Percentiles rank a stretch among this genome's conserved stretches.
Evolutionary conservation across 306 rosid species (phyloP).

Genomic region (Mucuna pruriens): DNA sequence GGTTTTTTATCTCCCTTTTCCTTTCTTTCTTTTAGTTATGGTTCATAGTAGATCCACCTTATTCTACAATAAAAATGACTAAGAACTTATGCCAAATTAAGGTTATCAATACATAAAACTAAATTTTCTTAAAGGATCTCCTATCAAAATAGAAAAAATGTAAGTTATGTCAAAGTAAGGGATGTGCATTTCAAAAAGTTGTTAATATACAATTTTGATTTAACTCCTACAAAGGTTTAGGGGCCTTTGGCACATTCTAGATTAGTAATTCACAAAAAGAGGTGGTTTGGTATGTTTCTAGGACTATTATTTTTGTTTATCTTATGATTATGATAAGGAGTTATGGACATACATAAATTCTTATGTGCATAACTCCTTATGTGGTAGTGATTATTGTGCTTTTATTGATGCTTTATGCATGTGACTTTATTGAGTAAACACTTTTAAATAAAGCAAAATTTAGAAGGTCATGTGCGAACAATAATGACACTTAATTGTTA

Average conservation of each 20-base stretch:
- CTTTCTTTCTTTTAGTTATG: neutral
- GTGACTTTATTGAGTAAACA: neutral
- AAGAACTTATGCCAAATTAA: neutral
- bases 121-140: neutral
- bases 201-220: too few species aligned
- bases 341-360: neutral
- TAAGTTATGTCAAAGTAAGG: too few species aligned
- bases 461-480: neutral
- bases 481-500: neutral
- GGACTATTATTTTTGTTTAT: too few species aligned
- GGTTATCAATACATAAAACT: neutral
- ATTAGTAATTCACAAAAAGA: too few species aligned
- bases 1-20: neutral
- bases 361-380: too few species aligned
- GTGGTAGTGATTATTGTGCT: neutral
- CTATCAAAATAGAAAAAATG: neutral
- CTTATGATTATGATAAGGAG: neutral
- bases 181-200: too few species aligned
- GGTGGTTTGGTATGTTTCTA: too few species aligned
- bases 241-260: too few species aligned
- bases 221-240: too few species aligned
- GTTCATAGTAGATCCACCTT: neutral
- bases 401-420: neutral
- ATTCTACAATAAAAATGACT: neutral
- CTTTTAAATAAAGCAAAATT: conserved; percentile 17